phyloP scores from a whole-genome alignment of 1,139 yeast species.

The Magnusiomyces starmeri region DNA sequence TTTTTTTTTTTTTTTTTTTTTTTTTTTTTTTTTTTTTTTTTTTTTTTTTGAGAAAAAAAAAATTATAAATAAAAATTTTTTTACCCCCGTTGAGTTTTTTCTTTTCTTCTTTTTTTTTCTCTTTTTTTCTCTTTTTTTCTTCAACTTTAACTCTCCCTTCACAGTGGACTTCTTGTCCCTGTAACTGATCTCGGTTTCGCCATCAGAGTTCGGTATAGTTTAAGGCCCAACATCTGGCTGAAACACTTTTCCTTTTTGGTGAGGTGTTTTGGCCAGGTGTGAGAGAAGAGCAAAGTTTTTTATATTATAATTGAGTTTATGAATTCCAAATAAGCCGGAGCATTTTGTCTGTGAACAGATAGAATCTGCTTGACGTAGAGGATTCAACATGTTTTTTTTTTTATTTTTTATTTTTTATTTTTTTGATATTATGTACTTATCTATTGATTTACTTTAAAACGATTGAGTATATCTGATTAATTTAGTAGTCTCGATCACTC shows the following conservation, averaged over 20 bases:
- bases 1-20: too few relatives aligned
- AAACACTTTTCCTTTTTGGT: too few relatives aligned
- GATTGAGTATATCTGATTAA: too few relatives aligned
- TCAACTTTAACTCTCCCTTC: background rate
- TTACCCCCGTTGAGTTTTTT: background rate
- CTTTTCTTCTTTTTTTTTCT: background rate
- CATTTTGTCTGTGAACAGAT: conserved; percentile 1
- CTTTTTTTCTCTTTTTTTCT: background rate
- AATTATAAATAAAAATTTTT: background rate
- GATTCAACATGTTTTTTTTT: background rate
- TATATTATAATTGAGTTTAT: background rate
- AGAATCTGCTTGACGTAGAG: conserved; percentile 1
- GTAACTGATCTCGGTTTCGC: background rate
- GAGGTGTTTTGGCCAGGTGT: too few relatives aligned
- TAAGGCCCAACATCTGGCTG: background rate
- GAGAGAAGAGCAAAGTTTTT: background rate
- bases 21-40: background rate
- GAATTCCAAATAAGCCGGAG: conserved; percentile 1
- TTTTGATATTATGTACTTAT: background rate
- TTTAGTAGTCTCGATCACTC: too few relatives aligned
- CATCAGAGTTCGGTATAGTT: background rate
- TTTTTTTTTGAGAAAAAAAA: background rate
- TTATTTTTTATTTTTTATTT: too few relatives aligned
- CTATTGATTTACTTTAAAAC: background rate
- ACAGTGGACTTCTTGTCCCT: background rate